Conservation (phyloP, 441 rosid genomes). For the Viola pubescens region DNA sequence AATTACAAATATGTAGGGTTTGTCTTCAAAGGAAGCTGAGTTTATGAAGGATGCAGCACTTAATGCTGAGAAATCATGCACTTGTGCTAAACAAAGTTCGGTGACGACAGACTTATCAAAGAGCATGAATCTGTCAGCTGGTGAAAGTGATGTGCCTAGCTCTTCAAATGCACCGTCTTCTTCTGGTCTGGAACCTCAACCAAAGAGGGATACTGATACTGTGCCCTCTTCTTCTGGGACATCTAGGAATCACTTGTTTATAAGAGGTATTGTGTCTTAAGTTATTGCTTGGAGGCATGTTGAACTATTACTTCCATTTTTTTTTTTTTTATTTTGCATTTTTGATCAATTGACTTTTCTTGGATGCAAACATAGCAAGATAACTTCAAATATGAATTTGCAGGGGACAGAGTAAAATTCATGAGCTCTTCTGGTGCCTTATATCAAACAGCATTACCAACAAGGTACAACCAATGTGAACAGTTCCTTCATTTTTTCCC, state of each 20-base stretch:
- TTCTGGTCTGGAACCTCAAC: constrained; percentile 47
- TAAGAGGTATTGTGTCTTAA: constrained; percentile 37
- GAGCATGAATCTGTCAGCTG: constrained; percentile 30
- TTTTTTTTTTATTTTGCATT: neutral
- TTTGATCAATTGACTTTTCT: constrained; percentile 9
- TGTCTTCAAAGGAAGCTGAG: constrained; percentile 77
- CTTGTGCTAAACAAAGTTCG: constrained; percentile 38
- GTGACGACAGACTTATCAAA: constrained; percentile 35
- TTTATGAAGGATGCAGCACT: constrained; percentile 51
- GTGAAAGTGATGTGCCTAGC: constrained; percentile 52
- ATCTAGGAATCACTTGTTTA: constrained; percentile 43
- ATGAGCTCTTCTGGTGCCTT: constrained; percentile 35
- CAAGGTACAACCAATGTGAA: constrained; percentile 32
- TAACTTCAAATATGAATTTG: constrained; percentile 24
- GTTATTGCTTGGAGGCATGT: constrained; percentile 10
- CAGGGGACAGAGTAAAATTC: constrained; percentile 80
- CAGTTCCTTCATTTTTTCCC: neutral
- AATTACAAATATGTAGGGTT: constrained; percentile 42
- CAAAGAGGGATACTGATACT: constrained; percentile 45
- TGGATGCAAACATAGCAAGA: constrained; percentile 22
- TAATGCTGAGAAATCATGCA: constrained; percentile 46
- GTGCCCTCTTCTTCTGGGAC: constrained; percentile 42
- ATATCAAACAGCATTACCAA: constrained; percentile 34
- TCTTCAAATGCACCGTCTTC: constrained; percentile 34
- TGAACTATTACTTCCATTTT: constrained; percentile 3